phyloP scores from a whole-genome alignment of 768 basidiomycete genomes.

The Rhizopogon sp. region DNA sequence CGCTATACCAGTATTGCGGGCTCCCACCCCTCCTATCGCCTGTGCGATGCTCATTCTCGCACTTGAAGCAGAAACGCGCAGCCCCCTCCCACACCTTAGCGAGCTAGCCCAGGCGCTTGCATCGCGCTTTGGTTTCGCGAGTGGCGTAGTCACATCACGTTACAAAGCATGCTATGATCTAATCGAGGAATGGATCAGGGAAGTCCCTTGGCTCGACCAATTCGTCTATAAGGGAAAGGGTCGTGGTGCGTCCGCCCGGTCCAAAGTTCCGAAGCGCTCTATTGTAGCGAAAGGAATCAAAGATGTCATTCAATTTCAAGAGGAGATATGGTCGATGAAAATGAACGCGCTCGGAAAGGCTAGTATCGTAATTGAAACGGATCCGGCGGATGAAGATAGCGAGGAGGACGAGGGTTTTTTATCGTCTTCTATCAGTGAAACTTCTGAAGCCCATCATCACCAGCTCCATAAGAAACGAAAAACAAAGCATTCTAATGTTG shows the following conservation, averaged over 20 bases:
- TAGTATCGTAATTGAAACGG: conserved; percentile 33
- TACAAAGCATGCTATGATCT: conserved; percentile 64
- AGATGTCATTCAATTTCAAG: conserved; percentile 65
- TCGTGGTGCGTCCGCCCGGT: conserved; percentile 37
- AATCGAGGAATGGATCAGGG: conserved; percentile 52
- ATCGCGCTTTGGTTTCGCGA: conserved; percentile 41
- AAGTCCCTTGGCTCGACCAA: conserved; percentile 72
- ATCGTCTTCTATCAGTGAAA: not conserved
- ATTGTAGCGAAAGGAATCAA: conserved; percentile 64
- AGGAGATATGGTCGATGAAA: conserved; percentile 50
- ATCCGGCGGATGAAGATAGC: conserved; percentile 22
- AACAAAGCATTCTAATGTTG: conserved; percentile 27
- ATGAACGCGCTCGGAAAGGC: conserved; percentile 31
- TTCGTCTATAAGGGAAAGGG: conserved; percentile 36
- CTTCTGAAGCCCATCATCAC: not conserved
- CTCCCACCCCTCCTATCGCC: conserved; percentile 46
- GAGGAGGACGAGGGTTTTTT: conserved; percentile 21
- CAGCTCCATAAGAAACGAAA: conserved; percentile 28
- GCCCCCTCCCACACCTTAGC: conserved; percentile 46
- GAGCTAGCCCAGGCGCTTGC: conserved; percentile 58
- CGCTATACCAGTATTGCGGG: conserved; percentile 34
- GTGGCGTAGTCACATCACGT: conserved; percentile 57
- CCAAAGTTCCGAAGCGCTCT: conserved; percentile 57
- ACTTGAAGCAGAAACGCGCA: conserved; percentile 60
- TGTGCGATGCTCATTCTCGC: conserved; percentile 68